Conservation (phyloP, 306 rosid genomes). For the Fragaria ananassa region DNA sequence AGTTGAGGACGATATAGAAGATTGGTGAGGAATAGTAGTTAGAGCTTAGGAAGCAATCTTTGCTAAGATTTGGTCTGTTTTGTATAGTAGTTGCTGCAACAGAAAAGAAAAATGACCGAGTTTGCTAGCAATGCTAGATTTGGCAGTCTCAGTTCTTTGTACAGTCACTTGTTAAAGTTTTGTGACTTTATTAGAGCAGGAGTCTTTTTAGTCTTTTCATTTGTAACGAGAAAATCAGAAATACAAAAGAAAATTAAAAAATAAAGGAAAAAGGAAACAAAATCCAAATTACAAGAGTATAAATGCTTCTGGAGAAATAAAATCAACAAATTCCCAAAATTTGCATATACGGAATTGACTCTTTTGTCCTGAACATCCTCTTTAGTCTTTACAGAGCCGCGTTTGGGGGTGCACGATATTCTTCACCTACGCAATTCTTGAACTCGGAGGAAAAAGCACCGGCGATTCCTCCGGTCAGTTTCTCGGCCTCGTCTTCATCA, state of each 20-base stretch:
- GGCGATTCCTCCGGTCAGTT: background rate
- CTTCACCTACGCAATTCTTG: conserved; percentile 6
- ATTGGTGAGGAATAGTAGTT: conserved; percentile 41
- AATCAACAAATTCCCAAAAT: too few relatives aligned
- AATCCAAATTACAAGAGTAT: background rate
- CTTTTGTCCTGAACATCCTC: background rate
- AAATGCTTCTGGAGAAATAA: background rate
- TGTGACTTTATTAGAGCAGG: background rate
- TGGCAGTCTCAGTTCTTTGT: background rate
- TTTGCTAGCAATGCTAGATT: background rate
- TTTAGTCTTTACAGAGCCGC: background rate
- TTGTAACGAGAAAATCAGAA: background rate
- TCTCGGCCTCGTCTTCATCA: background rate
- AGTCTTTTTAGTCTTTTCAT: background rate
- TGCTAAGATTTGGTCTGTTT: too few relatives aligned
- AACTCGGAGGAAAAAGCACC: background rate
- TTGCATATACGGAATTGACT: background rate
- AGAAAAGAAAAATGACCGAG: background rate
- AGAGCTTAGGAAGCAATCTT: background rate
- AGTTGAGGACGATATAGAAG: conserved; percentile 75
- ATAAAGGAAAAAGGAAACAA: background rate
- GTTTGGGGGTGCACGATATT: background rate
- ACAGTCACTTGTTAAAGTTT: background rate
- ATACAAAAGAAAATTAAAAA: background rate
- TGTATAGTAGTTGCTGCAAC: background rate